phyloP scores from a whole-genome alignment of 176 grass and related monocot species.

The Chrysopogon serrulatus region DNA sequence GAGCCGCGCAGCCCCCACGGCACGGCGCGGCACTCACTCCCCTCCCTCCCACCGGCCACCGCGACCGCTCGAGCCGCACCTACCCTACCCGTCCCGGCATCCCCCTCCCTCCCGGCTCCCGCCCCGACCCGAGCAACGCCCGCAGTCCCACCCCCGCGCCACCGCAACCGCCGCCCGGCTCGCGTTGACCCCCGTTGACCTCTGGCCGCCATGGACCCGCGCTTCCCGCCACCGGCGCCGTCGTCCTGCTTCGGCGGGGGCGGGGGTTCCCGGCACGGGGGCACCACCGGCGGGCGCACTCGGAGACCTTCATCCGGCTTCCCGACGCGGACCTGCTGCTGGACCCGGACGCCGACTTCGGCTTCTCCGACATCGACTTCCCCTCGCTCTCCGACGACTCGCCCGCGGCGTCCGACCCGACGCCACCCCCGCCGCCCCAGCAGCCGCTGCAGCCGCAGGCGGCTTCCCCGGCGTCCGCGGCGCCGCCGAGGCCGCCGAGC shows the following conservation, averaged over 20 bases:
- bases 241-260: constrained; percentile 17
- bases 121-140: background rate
- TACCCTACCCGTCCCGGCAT: background rate
- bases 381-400: constrained; percentile 91
- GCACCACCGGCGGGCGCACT: constrained; percentile 77
- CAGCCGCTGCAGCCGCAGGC: background rate
- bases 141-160: background rate
- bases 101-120: background rate
- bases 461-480: background rate
- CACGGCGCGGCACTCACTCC: background rate
- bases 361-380: constrained; percentile 91
- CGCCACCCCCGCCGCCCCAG: background rate
- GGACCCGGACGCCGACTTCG: constrained; percentile 76
- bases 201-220: constrained; percentile 33
- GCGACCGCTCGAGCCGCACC: background rate
- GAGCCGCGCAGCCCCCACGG: background rate
- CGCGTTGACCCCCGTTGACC: constrained; percentile 6
- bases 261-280: background rate
- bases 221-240: constrained; percentile 39
- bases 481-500: background rate
- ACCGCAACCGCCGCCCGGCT: background rate
- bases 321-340: constrained; percentile 78
- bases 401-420: constrained; percentile 39
- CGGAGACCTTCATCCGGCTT: constrained; percentile 87
- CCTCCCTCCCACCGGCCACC: no score